Conservation (phyloP, 2,329 filamentous ascomycete species). For the Dryadomyces sulphureus region DNA sequence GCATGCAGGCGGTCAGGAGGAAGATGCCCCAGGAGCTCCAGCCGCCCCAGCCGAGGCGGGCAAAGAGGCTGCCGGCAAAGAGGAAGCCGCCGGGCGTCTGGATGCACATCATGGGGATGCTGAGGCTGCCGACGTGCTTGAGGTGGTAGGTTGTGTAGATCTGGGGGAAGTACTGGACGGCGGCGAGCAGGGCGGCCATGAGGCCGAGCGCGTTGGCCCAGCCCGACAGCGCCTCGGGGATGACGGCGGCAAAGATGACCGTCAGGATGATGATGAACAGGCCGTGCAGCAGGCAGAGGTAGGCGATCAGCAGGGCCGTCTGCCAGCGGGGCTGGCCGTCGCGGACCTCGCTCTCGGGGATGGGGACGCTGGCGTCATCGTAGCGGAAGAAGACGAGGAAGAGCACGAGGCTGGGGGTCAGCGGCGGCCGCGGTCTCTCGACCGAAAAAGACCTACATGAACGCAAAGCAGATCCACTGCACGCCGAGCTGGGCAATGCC, state of each 20-base stretch:
- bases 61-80: constrained; percentile 73
- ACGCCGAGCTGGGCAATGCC: constrained; percentile 83
- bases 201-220: constrained; percentile 85
- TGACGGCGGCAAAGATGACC: constrained; percentile 48
- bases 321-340: constrained; percentile 52
- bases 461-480: constrained; percentile 82
- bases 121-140: constrained; percentile 78
- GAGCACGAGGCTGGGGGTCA: constrained; percentile 51
- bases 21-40: constrained; percentile 97
- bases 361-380: constrained; percentile 33
- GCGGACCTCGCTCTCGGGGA: constrained; percentile 28
- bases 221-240: constrained; percentile 47
- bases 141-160: constrained; percentile 82
- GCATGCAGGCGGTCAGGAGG: constrained; percentile 70
- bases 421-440: too few species aligned
- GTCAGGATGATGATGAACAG: constrained; percentile 56
- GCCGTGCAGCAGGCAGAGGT: constrained; percentile 59
- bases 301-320: constrained; percentile 63
- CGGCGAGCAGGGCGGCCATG: constrained; percentile 62
- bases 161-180: constrained; percentile 86
- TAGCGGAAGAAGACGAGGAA: constrained; percentile 89
- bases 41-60: constrained; percentile 61
- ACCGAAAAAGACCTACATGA: constrained; percentile 53
- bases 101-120: constrained; percentile 96
- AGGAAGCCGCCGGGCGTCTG: constrained; percentile 88